phyloP scores from a whole-genome alignment of 805 yeast species.

The Teunomyces cretensis region DNA sequence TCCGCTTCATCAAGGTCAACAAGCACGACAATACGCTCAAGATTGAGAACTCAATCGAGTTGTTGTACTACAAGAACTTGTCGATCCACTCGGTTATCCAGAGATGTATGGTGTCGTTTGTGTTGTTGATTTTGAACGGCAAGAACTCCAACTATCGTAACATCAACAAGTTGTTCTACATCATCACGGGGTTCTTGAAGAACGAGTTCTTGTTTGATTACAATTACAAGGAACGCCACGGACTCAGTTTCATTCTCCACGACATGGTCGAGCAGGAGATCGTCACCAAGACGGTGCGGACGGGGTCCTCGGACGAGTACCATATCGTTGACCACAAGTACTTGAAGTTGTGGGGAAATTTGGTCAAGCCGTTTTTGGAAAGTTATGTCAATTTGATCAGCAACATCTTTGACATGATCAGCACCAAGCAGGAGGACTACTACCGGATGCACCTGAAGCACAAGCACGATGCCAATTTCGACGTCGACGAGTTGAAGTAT shows the following conservation, averaged over 20 bases:
- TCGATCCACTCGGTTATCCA: conserved; percentile 54
- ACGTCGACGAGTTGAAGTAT: conserved; percentile 15
- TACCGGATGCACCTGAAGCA: conserved; percentile 13
- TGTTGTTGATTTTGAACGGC: conserved; percentile 9
- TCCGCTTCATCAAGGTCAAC: conserved; percentile 26
- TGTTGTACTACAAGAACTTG: conserved; percentile 58
- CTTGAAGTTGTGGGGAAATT: conserved; percentile 24
- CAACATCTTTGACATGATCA: conserved; percentile 10
- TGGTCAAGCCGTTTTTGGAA: conserved; percentile 35
- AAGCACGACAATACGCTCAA: conserved; percentile 20
- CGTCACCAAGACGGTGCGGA: conserved; percentile 12
- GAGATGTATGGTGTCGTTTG: conserved; percentile 47
- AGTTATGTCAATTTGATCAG: conserved; percentile 30
- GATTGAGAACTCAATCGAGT: conserved; percentile 52
- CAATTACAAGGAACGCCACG: conserved; percentile 30
- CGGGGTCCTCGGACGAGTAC: conserved; percentile 17
- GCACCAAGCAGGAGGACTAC: conserved; percentile 11
- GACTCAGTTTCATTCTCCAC: conserved; percentile 26
- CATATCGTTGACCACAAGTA: conserved; percentile 21
- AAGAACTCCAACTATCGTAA: conserved; percentile 8
- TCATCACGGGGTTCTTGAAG: conserved; percentile 39
- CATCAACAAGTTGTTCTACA: conserved; percentile 29
- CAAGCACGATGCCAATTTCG: conserved; percentile 5
- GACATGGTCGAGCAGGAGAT: conserved; percentile 17
- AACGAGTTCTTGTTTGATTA: conserved; percentile 45